A percentile compares a stretch with the other conserved stretches of the same genome.
Evolutionary conservation across 1,284 basidiomycete species (phyloP).

Genomic region (Pterulicium gracile): DNA sequence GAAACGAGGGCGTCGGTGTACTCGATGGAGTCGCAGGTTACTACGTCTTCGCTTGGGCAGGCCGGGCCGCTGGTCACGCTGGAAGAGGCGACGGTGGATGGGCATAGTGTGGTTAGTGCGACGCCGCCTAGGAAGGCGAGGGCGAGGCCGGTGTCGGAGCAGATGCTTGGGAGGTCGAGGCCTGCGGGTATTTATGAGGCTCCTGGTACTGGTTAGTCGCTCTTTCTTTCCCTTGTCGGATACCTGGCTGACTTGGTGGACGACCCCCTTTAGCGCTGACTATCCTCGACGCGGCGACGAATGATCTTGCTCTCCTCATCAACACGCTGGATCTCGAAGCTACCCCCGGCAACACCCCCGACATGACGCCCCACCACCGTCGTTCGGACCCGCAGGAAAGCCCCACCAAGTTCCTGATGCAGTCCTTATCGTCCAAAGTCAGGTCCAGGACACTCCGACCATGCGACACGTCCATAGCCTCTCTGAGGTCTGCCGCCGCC

Average conservation of each 20-base stretch:
- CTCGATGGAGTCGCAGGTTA: neutral
- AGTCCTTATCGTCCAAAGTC: neutral
- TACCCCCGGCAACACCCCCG: conserved; percentile 44
- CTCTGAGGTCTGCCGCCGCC: neutral
- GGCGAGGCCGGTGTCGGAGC: conserved; percentile 54
- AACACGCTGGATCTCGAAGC: conserved; percentile 65
- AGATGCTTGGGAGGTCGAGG: conserved; percentile 36
- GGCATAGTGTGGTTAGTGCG: conserved; percentile 23
- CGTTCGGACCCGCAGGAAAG: neutral
- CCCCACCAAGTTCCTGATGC: neutral
- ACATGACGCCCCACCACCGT: conserved; percentile 26
- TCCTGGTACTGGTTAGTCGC: conserved; percentile 32
- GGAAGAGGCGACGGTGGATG: conserved; percentile 42
- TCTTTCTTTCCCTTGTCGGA: conserved; percentile 1
- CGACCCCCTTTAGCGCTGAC: conserved; percentile 26
- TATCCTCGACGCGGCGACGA: conserved; percentile 62
- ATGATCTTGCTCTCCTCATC: conserved; percentile 67
- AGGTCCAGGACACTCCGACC: neutral
- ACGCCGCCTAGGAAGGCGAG: conserved; percentile 45
- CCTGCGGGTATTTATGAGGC: conserved; percentile 44
- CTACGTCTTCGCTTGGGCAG: neutral
- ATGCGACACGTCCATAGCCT: neutral
- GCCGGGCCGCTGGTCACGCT: conserved; percentile 32
- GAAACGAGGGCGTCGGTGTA: conserved; percentile 3
- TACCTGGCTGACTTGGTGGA: conserved; percentile 7